Evolutionary conservation across 768 basidiomycete genomes (phyloP), one percentile per base, ranked within the genome.

Genomic region (Trametes gibbosa): DNA sequence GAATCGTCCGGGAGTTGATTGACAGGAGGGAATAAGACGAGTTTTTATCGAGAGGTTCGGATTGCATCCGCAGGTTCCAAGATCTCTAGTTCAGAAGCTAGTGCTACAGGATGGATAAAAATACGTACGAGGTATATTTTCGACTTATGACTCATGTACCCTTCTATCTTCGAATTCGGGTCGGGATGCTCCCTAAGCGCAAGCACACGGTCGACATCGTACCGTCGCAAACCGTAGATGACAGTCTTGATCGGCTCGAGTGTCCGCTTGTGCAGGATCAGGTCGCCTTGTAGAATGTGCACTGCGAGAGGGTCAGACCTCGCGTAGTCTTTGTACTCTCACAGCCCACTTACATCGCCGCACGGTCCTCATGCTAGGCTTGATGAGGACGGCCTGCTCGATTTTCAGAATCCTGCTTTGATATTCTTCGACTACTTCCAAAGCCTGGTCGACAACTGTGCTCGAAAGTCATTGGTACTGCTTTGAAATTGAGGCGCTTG

Each of bases 241-340:
- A 90, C 74, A 0, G 83, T 81, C 65, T 82, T 87, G 65, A 92
- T 80, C 0, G 89, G 89, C 37, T 84, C 85, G 14, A 90, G 76
- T 2, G 88, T 88, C 19, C 87, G 81, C 66, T 88, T 89, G 69
- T 87, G 85, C 47, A 89, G 73, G 56, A 84, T 85, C 4, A 92
- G 77, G 64, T 92, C 88, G 16, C 86, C 88, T 42, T 85, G 85
- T 19, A 90, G 77, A 56, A 92, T 87, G 65, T 90, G 89, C 42
- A 92, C 87, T 88, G 61, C 14, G 37, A 19, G 24, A 7, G 16
- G 4, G n/a, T 24, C 21, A 24, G 6, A 24, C 12, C 43, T 24
- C 8, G 43, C 10, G 43, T 23, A 32, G 29, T 10, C 29, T 5
- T 32, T 32, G 29, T 5, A 32, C 4, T 10, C 29, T 10, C 10